Percentiles rank a stretch among this genome's conserved stretches.
phyloP scores from a whole-genome alignment of 495 filamentous ascomycete genomes.

The Penicillium flavigenum region DNA sequence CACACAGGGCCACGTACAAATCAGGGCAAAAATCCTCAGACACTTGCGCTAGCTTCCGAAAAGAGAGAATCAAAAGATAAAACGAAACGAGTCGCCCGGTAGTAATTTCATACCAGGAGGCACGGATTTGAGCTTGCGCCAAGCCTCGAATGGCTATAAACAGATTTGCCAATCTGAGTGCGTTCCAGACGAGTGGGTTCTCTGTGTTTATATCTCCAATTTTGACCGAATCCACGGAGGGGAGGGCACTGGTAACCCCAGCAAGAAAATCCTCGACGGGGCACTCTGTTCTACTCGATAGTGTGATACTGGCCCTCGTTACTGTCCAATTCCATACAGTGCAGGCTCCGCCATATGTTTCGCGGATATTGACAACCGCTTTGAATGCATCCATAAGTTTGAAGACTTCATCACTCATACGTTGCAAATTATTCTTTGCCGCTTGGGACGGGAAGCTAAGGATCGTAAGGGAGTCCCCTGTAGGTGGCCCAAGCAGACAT shows the following conservation, averaged over 20 bases:
- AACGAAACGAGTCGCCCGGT: constrained; percentile 11
- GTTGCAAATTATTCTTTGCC: constrained; percentile 3
- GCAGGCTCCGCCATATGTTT: neutral
- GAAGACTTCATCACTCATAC: constrained; percentile 1
- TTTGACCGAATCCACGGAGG: neutral
- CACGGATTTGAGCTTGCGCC: constrained; percentile 2
- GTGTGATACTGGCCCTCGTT: neutral
- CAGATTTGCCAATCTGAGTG: constrained; percentile 11
- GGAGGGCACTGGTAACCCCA: neutral
- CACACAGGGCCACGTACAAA: constrained; percentile 9
- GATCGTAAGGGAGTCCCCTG: neutral
- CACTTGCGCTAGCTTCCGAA: constrained; percentile 3
- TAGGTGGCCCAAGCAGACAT: constrained; percentile 5
- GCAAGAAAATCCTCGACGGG: neutral
- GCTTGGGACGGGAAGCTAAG: constrained; percentile 6
- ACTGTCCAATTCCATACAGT: constrained; percentile 4
- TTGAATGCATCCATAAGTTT: neutral
- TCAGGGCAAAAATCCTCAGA: constrained; percentile 12
- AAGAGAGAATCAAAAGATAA: constrained; percentile 11
- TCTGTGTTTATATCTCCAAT: neutral
- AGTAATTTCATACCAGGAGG: neutral
- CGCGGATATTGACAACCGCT: constrained; percentile 2
- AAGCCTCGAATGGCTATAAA: constrained; percentile 14
- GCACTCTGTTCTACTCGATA: neutral
- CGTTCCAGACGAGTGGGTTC: constrained; percentile 14